These are phyloP conservation scores for Magnusiomyces tetraspermus DNA, from an alignment of 1,139 yeast species.

Conservation along the genomic window DNA sequence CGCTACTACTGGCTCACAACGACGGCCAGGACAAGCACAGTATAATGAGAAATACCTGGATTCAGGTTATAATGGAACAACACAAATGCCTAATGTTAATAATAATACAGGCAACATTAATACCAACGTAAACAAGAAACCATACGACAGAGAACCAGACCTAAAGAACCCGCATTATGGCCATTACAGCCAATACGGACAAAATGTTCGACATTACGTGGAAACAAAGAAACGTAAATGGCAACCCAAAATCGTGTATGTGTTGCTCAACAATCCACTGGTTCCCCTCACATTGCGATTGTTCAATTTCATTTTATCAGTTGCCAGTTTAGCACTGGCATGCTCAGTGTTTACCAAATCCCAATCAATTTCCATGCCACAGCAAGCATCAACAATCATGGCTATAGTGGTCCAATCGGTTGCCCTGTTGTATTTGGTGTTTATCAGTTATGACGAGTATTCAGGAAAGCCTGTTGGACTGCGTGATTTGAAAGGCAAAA, in stretches of 20 bases:
- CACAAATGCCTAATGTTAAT: no score
- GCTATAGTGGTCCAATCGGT: conserved; percentile 75
- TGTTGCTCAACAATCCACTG: conserved; percentile 66
- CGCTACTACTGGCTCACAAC: no score
- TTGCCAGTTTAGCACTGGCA: conserved; percentile 26
- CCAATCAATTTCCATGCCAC: conserved; percentile 41
- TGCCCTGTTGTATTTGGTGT: conserved; percentile 67
- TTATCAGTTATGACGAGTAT: conserved; percentile 85
- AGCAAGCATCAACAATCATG: conserved; percentile 88
- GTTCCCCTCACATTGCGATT: conserved; percentile 73
- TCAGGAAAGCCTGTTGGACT: conserved; percentile 85
- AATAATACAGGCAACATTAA: no score
- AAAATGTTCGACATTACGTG: conserved; percentile 1
- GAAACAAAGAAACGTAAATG: conserved; percentile 31
- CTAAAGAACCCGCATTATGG: no score
- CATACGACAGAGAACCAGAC: no score
- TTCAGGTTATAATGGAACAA: no score
- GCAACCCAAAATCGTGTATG: conserved; percentile 49
- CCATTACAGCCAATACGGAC: no score
- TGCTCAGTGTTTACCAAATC: conserved; percentile 19
- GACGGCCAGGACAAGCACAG: no score
- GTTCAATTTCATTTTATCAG: conserved; percentile 43
- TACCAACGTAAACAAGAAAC: no score
- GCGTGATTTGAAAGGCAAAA: conserved; percentile 71
- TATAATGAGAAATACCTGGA: no score